These are phyloP conservation scores for Mucor circinelloides DNA, from an alignment of 371 early-diverging fungal genomes.

Conservation along the genomic window DNA sequence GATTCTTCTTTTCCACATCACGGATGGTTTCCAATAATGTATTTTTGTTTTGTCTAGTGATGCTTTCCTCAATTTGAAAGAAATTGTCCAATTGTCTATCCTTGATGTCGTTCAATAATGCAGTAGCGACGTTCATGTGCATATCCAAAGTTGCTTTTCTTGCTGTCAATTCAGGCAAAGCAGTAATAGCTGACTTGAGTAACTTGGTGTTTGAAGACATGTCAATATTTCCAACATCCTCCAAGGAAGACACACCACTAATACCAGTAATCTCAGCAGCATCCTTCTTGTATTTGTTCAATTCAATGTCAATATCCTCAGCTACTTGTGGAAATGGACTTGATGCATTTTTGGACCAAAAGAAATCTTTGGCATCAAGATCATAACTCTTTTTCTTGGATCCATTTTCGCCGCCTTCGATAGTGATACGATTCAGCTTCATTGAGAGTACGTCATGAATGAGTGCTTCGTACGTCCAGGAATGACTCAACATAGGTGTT, in stretches of 20 bases:
- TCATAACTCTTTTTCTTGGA: slow-evolving; percentile 81
- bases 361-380: slow-evolving; percentile 88
- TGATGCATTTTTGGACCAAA: slow-evolving; percentile 93
- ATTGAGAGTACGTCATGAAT: slow-evolving; percentile 96
- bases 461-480: slow-evolving; percentile 98
- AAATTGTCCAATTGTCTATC: slow-evolving; percentile 95
- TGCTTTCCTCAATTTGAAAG: slow-evolving; percentile 92
- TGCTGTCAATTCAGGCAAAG: slow-evolving; percentile 95
- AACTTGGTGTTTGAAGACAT: slow-evolving; percentile 80
- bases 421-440: slow-evolving; percentile 85
- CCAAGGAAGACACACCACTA: slow-evolving; percentile 83
- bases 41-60: slow-evolving; percentile 73
- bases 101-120: slow-evolving; percentile 90
- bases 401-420: slow-evolving; percentile 31
- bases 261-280: slow-evolving; percentile 89
- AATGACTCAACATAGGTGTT: slow-evolving; percentile 92
- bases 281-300: slow-evolving; percentile 91
- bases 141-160: slow-evolving; percentile 95
- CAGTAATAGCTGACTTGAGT: slow-evolving; percentile 89
- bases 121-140: slow-evolving; percentile 98
- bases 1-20: slow-evolving; percentile 76
- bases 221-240: slow-evolving; percentile 80
- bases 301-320: slow-evolving; percentile 89
- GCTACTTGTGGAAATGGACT: slow-evolving; percentile 98
- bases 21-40: slow-evolving; percentile 80